Percentiles rank a stretch among this genome's conserved stretches.
phyloP scores from a whole-genome alignment of 1,139 yeast genomes.

The Meyerozyma guilliermondii region DNA sequence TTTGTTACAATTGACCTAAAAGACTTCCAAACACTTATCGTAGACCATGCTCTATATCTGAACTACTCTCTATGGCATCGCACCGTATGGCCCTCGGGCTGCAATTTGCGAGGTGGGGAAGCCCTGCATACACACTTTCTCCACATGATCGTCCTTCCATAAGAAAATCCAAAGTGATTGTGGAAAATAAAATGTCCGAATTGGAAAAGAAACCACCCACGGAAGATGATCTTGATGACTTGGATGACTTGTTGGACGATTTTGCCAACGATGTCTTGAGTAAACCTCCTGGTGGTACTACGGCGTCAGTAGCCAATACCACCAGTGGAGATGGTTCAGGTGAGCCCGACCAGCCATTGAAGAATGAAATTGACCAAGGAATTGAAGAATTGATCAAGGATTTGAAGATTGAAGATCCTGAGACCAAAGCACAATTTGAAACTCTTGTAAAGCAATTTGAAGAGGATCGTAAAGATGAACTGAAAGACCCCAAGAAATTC shows the following conservation, averaged over 20 bases:
- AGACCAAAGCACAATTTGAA: constrained; percentile 53
- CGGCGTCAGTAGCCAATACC: constrained; percentile 10
- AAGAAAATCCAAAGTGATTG: background rate
- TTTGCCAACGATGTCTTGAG: constrained; percentile 71
- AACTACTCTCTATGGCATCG: no score
- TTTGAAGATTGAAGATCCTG: constrained; percentile 54
- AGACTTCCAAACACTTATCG: no score
- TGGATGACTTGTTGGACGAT: constrained; percentile 71
- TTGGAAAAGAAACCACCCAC: constrained; percentile 5
- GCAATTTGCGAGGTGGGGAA: background rate
- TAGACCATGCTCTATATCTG: no score
- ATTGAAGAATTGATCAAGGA: constrained; percentile 55
- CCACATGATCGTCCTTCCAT: background rate
- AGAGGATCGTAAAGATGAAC: constrained; percentile 29
- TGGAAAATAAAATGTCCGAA: constrained; percentile 1
- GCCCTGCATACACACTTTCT: background rate
- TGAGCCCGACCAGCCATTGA: constrained; percentile 19
- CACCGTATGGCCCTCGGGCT: no score
- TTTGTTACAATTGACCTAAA: no score
- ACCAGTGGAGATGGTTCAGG: constrained; percentile 6
- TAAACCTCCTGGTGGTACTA: constrained; percentile 52
- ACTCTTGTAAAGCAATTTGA: constrained; percentile 44
- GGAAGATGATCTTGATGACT: constrained; percentile 64
- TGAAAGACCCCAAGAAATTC: constrained; percentile 43
- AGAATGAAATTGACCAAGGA: constrained; percentile 44